These are phyloP conservation scores for Cymodocea nodosa DNA, from an alignment of 116 monocot species.

Conservation along the genomic window DNA sequence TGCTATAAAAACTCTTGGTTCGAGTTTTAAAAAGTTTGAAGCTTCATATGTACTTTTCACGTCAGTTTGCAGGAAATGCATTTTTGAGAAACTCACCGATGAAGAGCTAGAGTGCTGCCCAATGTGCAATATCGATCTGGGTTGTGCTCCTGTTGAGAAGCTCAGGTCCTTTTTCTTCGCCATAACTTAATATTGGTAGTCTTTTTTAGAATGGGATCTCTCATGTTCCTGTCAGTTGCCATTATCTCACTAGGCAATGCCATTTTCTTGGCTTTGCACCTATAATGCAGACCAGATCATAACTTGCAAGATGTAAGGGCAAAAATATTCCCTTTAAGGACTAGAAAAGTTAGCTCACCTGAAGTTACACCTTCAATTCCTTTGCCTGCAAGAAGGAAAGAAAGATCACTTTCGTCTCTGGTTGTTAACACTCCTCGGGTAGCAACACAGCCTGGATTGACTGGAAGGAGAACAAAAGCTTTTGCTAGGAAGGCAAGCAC, in stretches of 20 bases:
- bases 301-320: conserved; percentile 82
- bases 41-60: not conserved
- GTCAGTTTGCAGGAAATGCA: conserved; percentile 69
- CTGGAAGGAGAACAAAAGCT: conserved; percentile 74
- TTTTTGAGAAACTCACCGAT: conserved; percentile 58
- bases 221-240: too few species aligned
- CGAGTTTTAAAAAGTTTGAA: too few species aligned
- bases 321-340: conserved; percentile 86
- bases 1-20: too few species aligned
- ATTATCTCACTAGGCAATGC: too few species aligned
- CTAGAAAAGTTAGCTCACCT: conserved; percentile 49
- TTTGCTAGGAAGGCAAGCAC: conserved; percentile 38
- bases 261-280: too few species aligned
- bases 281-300: conserved; percentile 74
- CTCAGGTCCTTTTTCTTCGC: conserved; percentile 43
- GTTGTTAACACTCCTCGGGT: conserved; percentile 81
- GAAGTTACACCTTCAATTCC: conserved; percentile 42
- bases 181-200: not conserved
- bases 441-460: conserved; percentile 42
- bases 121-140: conserved; percentile 70
- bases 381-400: conserved; percentile 82
- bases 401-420: conserved; percentile 92
- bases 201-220: too few species aligned
- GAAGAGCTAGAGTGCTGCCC: conserved; percentile 85
- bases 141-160: conserved; percentile 64